A percentile compares a stretch with the other conserved stretches of the same genome.
Conservation (phyloP, 2,329 filamentous ascomycete genomes). For the Dactylella cylindrospora region DNA sequence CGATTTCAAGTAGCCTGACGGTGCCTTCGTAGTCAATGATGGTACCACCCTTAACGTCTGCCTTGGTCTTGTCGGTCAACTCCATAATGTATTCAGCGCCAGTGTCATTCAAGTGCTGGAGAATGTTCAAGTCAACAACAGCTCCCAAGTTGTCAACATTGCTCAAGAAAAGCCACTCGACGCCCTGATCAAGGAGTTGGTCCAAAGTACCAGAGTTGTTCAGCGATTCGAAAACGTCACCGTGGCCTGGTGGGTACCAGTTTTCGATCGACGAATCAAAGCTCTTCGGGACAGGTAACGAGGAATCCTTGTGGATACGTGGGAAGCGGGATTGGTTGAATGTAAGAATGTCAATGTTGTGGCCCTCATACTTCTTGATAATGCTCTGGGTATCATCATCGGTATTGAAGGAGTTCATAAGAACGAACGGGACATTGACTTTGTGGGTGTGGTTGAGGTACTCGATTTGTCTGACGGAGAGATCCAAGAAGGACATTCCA, state of each 20-base stretch:
- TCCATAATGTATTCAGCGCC: conserved; percentile 99
- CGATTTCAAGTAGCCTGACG: conserved; percentile 95
- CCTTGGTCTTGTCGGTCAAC: conserved; percentile 99
- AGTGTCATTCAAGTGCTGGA: conserved; percentile 99
- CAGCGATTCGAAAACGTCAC: conserved; percentile 98
- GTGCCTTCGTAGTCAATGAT: conserved; percentile 99
- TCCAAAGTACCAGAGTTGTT: conserved; percentile 99
- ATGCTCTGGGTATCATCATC: conserved; percentile 96
- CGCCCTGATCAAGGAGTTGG: conserved; percentile 89
- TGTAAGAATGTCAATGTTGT: conserved; percentile 98
- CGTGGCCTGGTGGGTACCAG: conserved; percentile 99
- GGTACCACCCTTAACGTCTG: conserved; percentile 99
- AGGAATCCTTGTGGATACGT: conserved; percentile 95
- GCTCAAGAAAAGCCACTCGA: conserved; percentile 97
- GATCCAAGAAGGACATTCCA: conserved; percentile 99
- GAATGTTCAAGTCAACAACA: conserved; percentile 94
- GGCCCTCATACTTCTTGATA: conserved; percentile 99
- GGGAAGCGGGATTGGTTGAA: conserved; percentile 99
- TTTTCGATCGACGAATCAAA: conserved; percentile 84
- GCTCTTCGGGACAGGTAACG: conserved; percentile 90
- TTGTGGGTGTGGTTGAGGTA: conserved; percentile 97
- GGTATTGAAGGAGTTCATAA: conserved; percentile 99
- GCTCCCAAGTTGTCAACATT: conserved; percentile 98
- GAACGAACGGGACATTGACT: conserved; percentile 94
- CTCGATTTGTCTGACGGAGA: conserved; percentile 98